Evolutionary conservation across 2,329 filamentous ascomycete genomes (phyloP).

Genomic region (Neonectria faginata): DNA sequence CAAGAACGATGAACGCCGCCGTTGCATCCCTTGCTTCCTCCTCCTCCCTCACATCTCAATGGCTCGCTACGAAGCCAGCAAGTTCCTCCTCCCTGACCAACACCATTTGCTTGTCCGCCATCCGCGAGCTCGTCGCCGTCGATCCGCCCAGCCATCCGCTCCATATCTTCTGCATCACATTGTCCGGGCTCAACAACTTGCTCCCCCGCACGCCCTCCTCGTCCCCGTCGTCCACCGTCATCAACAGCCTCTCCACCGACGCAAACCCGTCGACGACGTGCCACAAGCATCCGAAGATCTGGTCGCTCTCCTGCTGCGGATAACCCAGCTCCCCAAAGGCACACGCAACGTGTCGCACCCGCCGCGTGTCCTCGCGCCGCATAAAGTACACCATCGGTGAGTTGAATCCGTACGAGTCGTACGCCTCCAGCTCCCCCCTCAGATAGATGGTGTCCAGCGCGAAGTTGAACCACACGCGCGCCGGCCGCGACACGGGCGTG

Average conservation of each 20-base stretch:
- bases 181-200: constrained; percentile 48
- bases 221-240: constrained; percentile 57
- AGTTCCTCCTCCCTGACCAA: constrained; percentile 59
- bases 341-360: constrained; percentile 59
- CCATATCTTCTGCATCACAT: constrained; percentile 62
- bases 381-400: constrained; percentile 63
- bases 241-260: constrained; percentile 50
- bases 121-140: constrained; percentile 52
- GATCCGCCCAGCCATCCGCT: constrained; percentile 57
- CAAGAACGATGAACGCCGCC: constrained; percentile 4
- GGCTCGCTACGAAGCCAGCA: constrained; percentile 46
- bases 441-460: constrained; percentile 60
- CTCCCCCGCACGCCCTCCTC: constrained; percentile 48
- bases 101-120: constrained; percentile 58
- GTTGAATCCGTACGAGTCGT: constrained; percentile 60
- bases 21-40: background rate
- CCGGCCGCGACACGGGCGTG: constrained; percentile 50
- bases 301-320: constrained; percentile 56
- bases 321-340: constrained; percentile 59
- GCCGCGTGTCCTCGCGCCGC: constrained; percentile 54
- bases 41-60: constrained; percentile 19
- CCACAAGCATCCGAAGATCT: constrained; percentile 61
- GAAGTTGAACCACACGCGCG: constrained; percentile 62
- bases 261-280: constrained; percentile 61
- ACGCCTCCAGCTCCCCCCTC: constrained; percentile 61